Base-by-base conservation (phyloP, 2,329 filamentous ascomycete genomes). In the Fusarium musae region DNA sequence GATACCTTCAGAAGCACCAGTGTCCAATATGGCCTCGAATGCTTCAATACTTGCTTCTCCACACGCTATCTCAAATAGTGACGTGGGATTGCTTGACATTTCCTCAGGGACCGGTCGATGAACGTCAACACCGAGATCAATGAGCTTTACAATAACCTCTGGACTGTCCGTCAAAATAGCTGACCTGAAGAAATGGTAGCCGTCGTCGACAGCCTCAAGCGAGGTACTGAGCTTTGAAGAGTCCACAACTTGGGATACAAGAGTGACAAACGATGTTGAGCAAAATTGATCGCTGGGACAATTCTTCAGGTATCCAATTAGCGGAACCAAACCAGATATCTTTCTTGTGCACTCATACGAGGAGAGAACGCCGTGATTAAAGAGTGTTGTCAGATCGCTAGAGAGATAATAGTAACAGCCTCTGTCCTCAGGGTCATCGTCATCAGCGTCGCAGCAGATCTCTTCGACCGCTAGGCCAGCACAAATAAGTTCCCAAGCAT, bases 161-260 rank as follows among this genome's bases (percentile, higher is more conserved):
- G n/a, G 9, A 3, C 11, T 15, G 5, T 10, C 26, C 2, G 3
- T 9, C 1, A 1, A 36, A 0, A 58, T 16, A 4, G 52, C 42
- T 17, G 9, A 30, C 1, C 8, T 19, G 5, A 49, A n/a, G 4
- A 63, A 15, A 12, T 8, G 32, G 9, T 58, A 40, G 7, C 17
- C 3, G 2, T 23, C 28, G 3, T 42, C n/a, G 15, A 28, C 6
- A 10, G 13, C 9, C 5, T n/a, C 4, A 4, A 60, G 19, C 5
- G 36, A 21, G 1, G 3, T 9, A 10, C 3, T 17, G 21, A 28
- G 6, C 2, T 19, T 43, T 6, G 58, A 60, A 17, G 36, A 15
- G 9, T 16, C 6, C 2, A 37, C n/a, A 2, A 53, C 17, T 17
- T 42, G n/a, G 2, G 44, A 34, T 12, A 60, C 4, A 7, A 53